A percentile compares a stretch with the other conserved stretches of the same genome.
phyloP scores from a whole-genome alignment of 2,329 filamentous ascomycete genomes.

The Fusarium lateritium region DNA sequence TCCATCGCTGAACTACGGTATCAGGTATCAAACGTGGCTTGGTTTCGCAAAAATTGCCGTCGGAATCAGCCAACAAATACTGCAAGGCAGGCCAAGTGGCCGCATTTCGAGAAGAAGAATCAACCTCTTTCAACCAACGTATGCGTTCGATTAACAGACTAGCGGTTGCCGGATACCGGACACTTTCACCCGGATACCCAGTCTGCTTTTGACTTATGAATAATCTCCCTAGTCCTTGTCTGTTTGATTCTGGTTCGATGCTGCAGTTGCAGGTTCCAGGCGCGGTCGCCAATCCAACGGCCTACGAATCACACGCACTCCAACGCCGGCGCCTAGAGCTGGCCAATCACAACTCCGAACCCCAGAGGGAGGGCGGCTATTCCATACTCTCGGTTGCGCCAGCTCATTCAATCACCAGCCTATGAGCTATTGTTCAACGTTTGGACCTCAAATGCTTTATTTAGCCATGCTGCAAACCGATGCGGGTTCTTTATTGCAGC shows the following conservation, averaged over 20 bases:
- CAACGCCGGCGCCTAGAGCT: constrained; percentile 48
- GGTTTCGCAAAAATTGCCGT: constrained; percentile 9
- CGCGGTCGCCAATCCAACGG: constrained; percentile 47
- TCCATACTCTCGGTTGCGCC: constrained; percentile 51
- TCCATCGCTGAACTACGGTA: neutral
- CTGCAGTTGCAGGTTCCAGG: constrained; percentile 39
- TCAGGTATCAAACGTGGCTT: constrained; percentile 22
- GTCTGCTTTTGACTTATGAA: constrained; percentile 12
- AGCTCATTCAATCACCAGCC: constrained; percentile 46
- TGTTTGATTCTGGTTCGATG: constrained; percentile 21
- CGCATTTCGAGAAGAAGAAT: constrained; percentile 17
- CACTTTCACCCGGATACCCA: constrained; percentile 21
- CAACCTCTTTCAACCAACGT: constrained; percentile 8
- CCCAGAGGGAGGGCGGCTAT: constrained; percentile 56
- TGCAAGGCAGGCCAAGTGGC: constrained; percentile 19
- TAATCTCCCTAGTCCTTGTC: constrained; percentile 40
- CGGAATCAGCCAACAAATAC: constrained; percentile 10
- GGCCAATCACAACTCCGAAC: constrained; percentile 50
- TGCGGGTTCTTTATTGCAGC: constrained; percentile 28
- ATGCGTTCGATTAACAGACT: constrained; percentile 13
- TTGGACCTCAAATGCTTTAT: constrained; percentile 46
- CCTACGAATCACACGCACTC: constrained; percentile 48
- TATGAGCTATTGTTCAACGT: constrained; percentile 43
- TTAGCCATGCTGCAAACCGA: constrained; percentile 47
- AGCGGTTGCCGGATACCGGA: constrained; percentile 30